Conservation (phyloP, 164 flowering plant species). For the Brasenia schreberi region DNA sequence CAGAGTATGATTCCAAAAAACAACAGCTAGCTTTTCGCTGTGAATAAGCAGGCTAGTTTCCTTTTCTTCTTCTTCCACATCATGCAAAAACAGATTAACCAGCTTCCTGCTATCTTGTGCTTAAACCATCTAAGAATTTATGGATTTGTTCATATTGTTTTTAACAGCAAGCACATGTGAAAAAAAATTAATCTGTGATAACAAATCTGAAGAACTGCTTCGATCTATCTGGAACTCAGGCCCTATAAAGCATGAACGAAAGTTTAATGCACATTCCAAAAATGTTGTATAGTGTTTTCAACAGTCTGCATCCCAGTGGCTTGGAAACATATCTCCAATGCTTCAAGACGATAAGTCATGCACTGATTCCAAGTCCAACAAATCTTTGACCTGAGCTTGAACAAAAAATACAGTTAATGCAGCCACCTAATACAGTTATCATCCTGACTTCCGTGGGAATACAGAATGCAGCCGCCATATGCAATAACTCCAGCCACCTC, state of each 20-base stretch:
- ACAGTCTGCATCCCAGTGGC: constrained; percentile 40
- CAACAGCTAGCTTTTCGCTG: too few relatives aligned
- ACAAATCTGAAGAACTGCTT: constrained; percentile 12
- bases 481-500: too few relatives aligned
- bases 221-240: constrained; percentile 15
- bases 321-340: constrained; percentile 70
- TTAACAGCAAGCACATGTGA: constrained; percentile 49
- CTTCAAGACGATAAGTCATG: constrained; percentile 67
- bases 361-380: constrained; percentile 78
- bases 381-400: constrained; percentile 62
- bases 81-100: too few relatives aligned
- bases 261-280: constrained; percentile 83
- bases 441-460: too few relatives aligned
- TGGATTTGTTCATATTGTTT: constrained; percentile 10
- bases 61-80: too few relatives aligned
- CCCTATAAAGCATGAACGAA: constrained; percentile 41
- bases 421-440: too few relatives aligned
- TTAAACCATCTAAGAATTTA: too few relatives aligned
- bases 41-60: too few relatives aligned
- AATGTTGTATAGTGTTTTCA: constrained; percentile 39
- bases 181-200: constrained; percentile 27
- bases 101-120: too few relatives aligned
- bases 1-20: too few relatives aligned
- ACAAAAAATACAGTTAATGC: neutral
- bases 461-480: too few relatives aligned